A percentile compares a stretch with the other conserved stretches of the same genome.
Evolutionary conservation across 495 filamentous ascomycete species (phyloP).

Genomic region (Tuber calosporum): DNA sequence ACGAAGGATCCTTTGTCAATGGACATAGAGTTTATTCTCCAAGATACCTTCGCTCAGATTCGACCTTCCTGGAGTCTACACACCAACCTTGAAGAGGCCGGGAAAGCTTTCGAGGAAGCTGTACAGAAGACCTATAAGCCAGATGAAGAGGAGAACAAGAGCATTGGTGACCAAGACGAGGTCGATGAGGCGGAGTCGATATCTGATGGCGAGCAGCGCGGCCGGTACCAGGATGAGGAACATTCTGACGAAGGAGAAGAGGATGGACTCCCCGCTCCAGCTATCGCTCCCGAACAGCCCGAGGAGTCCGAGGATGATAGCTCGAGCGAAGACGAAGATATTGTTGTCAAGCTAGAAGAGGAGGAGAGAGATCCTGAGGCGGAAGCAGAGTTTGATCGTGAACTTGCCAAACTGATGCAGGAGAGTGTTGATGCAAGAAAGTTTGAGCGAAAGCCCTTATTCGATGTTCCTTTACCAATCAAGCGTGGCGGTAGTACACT

Average conservation of each 20-base stretch:
- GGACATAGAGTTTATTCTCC: slow-evolving; percentile 95
- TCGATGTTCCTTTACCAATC: slow-evolving; percentile 91
- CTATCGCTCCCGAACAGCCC: slow-evolving; percentile 49
- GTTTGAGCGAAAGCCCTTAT: slow-evolving; percentile 85
- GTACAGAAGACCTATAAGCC: slow-evolving; percentile 81
- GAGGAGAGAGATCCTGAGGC: slow-evolving; percentile 88
- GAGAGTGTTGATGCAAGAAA: slow-evolving; percentile 90
- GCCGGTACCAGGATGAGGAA: slow-evolving; percentile 14
- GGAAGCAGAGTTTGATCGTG: slow-evolving; percentile 95
- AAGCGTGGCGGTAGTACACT: slow-evolving; percentile 52
- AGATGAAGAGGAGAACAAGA: slow-evolving; percentile 64
- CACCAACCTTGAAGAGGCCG: slow-evolving; percentile 72
- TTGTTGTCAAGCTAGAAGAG: slow-evolving; percentile 80
- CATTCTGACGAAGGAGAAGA: slow-evolving; percentile 33
- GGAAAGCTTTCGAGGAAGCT: slow-evolving; percentile 74
- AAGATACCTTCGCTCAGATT: slow-evolving; percentile 77
- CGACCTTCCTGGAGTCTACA: slow-evolving; percentile 88
- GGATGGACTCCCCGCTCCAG: slow-evolving; percentile 44
- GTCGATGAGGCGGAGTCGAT: slow-evolving; percentile 51
- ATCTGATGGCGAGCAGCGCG: slow-evolving; percentile 41
- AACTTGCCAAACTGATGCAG: slow-evolving; percentile 97
- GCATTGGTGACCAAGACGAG: slow-evolving; percentile 59
- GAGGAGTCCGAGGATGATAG: slow-evolving; percentile 38
- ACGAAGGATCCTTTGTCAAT: slow-evolving; percentile 90
- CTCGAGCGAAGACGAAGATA: slow-evolving; percentile 54